Evolutionary conservation across 2,329 filamentous ascomycete species (phyloP).

Genomic region (Xylaria sp.): DNA sequence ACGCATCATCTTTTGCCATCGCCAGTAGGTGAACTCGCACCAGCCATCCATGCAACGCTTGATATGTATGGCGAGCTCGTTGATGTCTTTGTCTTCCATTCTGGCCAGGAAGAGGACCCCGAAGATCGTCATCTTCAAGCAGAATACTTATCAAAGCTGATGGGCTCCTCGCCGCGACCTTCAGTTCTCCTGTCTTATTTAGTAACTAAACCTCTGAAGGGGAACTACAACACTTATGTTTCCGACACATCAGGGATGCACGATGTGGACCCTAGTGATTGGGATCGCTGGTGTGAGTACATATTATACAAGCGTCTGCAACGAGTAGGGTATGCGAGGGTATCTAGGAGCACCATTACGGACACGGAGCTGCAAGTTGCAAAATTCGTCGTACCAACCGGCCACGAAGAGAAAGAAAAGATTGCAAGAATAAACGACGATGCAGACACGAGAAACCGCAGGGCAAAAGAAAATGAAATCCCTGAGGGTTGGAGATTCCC

Average conservation of each 20-base stretch:
- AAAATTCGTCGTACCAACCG: conserved; percentile 87
- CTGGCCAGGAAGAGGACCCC: conserved; percentile 94
- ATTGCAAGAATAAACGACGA: conserved; percentile 54
- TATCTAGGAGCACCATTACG: conserved; percentile 90
- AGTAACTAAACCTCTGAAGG: conserved; percentile 87
- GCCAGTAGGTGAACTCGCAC: conserved; percentile 92
- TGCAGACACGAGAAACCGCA: conserved; percentile 65
- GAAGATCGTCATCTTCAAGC: conserved; percentile 90
- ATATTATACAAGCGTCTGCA: conserved; percentile 92
- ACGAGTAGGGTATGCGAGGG: conserved; percentile 87
- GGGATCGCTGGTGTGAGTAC: conserved; percentile 99
- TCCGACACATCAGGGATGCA: conserved; percentile 89
- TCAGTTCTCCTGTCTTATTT: conserved; percentile 90
- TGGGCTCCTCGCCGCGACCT: conserved; percentile 84
- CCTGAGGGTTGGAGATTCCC: conserved; percentile 86
- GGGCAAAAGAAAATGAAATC: conserved; percentile 77
- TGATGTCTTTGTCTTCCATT: conserved; percentile 98
- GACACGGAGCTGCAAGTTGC: conserved; percentile 97
- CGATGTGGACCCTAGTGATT: conserved; percentile 91
- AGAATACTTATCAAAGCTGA: conserved; percentile 85
- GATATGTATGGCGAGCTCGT: conserved; percentile 90
- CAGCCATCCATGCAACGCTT: conserved; percentile 95
- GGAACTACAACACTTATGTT: conserved; percentile 98
- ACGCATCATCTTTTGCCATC: conserved; percentile 95
- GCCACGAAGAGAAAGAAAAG: conserved; percentile 65